Base-by-base conservation (phyloP, 2,329 filamentous ascomycete genomes). In the Xylaria hypoxylon region DNA sequence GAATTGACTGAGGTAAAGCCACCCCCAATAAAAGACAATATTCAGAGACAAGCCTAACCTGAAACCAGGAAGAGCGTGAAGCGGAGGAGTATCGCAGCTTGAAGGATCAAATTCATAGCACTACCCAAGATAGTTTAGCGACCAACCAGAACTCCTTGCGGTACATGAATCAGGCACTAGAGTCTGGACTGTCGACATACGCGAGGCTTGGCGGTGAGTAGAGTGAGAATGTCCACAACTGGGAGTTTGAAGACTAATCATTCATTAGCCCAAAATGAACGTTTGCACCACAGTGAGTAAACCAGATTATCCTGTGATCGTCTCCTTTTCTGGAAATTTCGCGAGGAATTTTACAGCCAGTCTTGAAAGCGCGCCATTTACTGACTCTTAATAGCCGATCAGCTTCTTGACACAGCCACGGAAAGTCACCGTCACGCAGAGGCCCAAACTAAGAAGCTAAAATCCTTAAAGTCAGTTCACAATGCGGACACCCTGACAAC, bases 361-460 rank as follows among this genome's bases (percentile, higher is more conserved):
- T 47, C 28, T 42, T 38, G 11, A 31, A 26, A 3, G 28, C 7
- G 48, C 4, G 57, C 15, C 13, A 31, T 61, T 60, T 15, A 40
- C 64, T 67, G 24, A 65, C 38, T 57, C 11, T 40, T 15, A 28
- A 40, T 28, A 69, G 67, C 91, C 0, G 92, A 97, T 78, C 88
- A 88, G 79, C 93, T 95, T 74, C 85, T 97, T 64, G 93, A 97
- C 73, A 84, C 76, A 84, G 97, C 68, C 91, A 97, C 75, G 82
- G 92, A 70, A 91, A 93, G 3, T 81, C 87, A 92, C 73, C 87
- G 89, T 64, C 82, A 92, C 65, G 92, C 92, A 0, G 90, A 94
- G 72, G 92, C 94, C 71, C 92, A 92, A 73, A 91, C 93, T 1
- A 87, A 89, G 53, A 93, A 97, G 76, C 83, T 97, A 42, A 95